Base-by-base conservation (phyloP, 2,329 filamentous ascomycete genomes). In the Colletotrichum sp. region DNA sequence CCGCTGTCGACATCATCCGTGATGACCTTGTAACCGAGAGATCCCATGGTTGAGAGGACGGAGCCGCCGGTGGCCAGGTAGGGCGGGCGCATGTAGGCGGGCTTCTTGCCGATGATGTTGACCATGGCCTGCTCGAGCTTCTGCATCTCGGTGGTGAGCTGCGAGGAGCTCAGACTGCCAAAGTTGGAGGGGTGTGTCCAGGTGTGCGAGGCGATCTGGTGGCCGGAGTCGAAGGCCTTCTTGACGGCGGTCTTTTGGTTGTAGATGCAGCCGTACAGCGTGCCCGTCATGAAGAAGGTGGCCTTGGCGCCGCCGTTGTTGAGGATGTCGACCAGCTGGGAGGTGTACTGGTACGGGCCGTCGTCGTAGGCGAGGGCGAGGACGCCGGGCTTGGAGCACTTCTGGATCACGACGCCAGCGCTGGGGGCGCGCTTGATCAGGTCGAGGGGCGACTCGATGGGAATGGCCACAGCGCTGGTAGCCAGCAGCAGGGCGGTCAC, bases 1-100 rank as follows among this genome's bases (percentile, higher is more conserved):
- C 91, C 89, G 2, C 91, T 88, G 80, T 93, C 91, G 65, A 93
- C 84, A 77, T 93, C 89, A 80, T 92, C 87, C 79, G 90, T 92
- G 79, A 90, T 89, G 80, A 92, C 87, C 80, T 91, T 90, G 85
- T 92, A 92, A 72, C 89, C 89, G 66, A 92, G 81, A 71, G 83
- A 77, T 72, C 80, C 80, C 84, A 89, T 85, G 16, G 85, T 85
- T 21, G 81, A 80, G 64, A 89, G 82, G 57, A 89, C 84, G 74
- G 84, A 81, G 26, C 86, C 87, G 67, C 87, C 83, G 5, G 87
- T 89, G 73, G 86, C 86, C 59, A 89, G 87, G 82, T 89, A 89
- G 0, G 88, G 88, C 8, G 88, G 88, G 0, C 88, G 87, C 85
- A 89, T 85, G 83, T 89, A 89, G 12, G 85, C 83, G 8, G 88